phyloP scores from a whole-genome alignment of 2,329 filamentous ascomycete genomes.

The Lecanicillium sp. region DNA sequence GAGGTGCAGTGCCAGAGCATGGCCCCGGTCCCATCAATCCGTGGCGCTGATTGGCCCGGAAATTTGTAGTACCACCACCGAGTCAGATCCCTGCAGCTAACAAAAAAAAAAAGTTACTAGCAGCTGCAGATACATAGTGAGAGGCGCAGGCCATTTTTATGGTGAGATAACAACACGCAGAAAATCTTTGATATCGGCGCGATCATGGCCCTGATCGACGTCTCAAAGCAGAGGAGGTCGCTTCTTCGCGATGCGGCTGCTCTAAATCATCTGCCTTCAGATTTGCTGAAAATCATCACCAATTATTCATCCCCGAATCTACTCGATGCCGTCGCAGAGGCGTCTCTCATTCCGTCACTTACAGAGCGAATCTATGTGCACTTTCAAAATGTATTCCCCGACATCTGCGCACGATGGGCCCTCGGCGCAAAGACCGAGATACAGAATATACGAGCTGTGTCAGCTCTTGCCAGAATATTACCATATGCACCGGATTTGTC shows the following conservation, averaged over 20 bases:
- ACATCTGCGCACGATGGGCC: conserved; percentile 76
- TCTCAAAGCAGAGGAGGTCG: conserved; percentile 45
- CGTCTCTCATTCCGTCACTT: conserved; percentile 59
- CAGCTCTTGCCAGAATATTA: conserved; percentile 70
- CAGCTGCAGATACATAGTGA: conserved; percentile 2
- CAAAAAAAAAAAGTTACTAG: conserved; percentile 14
- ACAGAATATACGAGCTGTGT: conserved; percentile 41
- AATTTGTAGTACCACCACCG: conserved; percentile 24
- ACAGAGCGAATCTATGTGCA: conserved; percentile 67
- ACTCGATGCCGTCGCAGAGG: conserved; percentile 61
- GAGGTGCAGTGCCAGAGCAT: conserved; percentile 14
- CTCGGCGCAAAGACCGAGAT: conserved; percentile 31
- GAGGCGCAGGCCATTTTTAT: not conserved
- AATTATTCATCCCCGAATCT: conserved; percentile 55
- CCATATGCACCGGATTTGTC: conserved; percentile 76
- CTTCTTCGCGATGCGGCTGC: conserved; percentile 45
- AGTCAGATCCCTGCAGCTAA: conserved; percentile 13
- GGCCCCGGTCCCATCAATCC: conserved; percentile 4
- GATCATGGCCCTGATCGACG: conserved; percentile 48
- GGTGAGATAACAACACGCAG: not conserved
- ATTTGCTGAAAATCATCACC: conserved; percentile 60
- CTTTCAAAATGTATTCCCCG: conserved; percentile 69
- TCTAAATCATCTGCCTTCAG: conserved; percentile 55
- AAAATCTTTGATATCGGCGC: conserved; percentile 18
- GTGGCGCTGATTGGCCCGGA: conserved; percentile 27